A percentile compares a stretch with the other conserved stretches of the same genome.
Evolutionary conservation across 129 eudicot species (phyloP).

Genomic region (Saposhnikovia divaricata): DNA sequence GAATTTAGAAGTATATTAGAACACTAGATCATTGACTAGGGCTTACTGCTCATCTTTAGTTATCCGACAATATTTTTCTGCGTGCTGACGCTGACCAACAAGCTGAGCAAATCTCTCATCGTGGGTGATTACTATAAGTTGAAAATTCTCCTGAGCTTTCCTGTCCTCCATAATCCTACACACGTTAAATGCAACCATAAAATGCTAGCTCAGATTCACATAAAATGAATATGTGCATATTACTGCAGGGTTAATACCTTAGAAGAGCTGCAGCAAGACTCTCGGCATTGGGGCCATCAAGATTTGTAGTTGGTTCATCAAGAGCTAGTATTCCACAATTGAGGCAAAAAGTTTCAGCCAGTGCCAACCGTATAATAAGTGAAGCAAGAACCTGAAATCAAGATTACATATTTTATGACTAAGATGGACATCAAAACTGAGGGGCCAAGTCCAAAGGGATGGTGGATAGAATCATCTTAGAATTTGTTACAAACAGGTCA

Average conservation of each 20-base stretch:
- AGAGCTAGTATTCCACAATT: slow-evolving; percentile 98
- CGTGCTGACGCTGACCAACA: slow-evolving; percentile 92
- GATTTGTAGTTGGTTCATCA: slow-evolving; percentile 96
- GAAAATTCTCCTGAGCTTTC: slow-evolving; percentile 95
- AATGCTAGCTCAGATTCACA: neutral
- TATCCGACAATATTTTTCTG: slow-evolving; percentile 86
- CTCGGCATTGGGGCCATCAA: slow-evolving; percentile 86
- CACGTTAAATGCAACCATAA: slow-evolving; percentile 3
- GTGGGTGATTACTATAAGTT: slow-evolving; percentile 85
- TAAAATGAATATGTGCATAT: neutral
- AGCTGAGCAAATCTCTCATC: slow-evolving; percentile 97
- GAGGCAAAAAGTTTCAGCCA: slow-evolving; percentile 98
- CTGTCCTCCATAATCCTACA: slow-evolving; percentile 95
- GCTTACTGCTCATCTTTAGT: slow-evolving; percentile 94
- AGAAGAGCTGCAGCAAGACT: slow-evolving; percentile 90
- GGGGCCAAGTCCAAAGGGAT: neutral
- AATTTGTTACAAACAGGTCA: neutral
- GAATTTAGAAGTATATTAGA: neutral
- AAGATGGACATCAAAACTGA: neutral
- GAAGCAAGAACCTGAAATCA: slow-evolving; percentile 86
- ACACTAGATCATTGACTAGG: neutral
- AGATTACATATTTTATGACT: neutral
- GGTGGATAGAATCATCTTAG: neutral
- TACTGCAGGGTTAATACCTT: slow-evolving; percentile 34
- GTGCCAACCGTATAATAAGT: slow-evolving; percentile 80